Base-by-base conservation (phyloP, 2,329 filamentous ascomycete species). In the Xenoacremonium recifei region DNA sequence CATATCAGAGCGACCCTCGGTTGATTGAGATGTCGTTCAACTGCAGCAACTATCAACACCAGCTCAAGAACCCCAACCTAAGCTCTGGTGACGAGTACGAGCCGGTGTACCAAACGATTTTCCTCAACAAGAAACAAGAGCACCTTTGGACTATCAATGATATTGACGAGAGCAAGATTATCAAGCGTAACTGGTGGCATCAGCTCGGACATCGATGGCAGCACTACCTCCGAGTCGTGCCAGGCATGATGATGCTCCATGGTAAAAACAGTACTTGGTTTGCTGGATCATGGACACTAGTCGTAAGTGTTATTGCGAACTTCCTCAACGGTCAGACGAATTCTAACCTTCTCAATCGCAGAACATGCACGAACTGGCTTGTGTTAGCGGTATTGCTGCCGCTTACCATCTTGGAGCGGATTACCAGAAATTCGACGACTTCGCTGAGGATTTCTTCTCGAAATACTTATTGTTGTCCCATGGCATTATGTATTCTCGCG, bases 11-110 rank as follows among this genome's bases (percentile, higher is more conserved):
- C 12, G 75, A 83, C 51, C 69, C 71, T 1, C 75, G 68, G 3
- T 77, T 80, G 54, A 75, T 85, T 6, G 80, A 84, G 59, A 84
- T 84, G 81, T 84, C 77, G 42, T 89, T 88, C 63, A 84, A 89
- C 61, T 86, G 82, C 65, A 84, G 81, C 27, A 86, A 87, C 59
- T 88, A 89, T 63, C 85, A 89, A 59, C 75, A 82, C 33, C 85
- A 89, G 57, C 85, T 89, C 48, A 79, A 80, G 2, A 60, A 61
- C 16, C 57, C 59, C 1, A 58, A 55, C 15, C 36, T 45, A 9
- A 27, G 51, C 2, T 30, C 55, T 1, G 44, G 43, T 5, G 45
- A 48, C 2, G 38, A 29, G 4, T 73, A 79, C 19, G 70, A 77
- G 38, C 83, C 87, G 53, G 76, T 89, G 13, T 89, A 86, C 59